Evolutionary conservation across 108 stramenopile species (phyloP).

Genomic region (Fragilaria radians): DNA sequence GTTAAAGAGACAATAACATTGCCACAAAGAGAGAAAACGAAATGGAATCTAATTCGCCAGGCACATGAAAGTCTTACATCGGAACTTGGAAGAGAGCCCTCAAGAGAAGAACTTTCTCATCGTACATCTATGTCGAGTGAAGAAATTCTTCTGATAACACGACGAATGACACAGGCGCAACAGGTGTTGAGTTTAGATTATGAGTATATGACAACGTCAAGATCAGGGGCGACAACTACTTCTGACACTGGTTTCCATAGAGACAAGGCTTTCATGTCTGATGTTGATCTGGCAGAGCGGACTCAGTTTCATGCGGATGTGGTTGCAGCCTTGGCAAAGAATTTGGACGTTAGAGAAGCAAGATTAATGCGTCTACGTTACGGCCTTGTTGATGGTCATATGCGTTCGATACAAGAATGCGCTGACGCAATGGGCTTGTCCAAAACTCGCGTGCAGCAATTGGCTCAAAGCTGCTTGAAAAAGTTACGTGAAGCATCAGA

Average conservation of each 20-base stretch:
- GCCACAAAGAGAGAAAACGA: conserved; percentile 56
- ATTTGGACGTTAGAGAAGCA: conserved; percentile 55
- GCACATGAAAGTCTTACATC: conserved; percentile 35
- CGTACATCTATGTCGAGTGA: conserved; percentile 35
- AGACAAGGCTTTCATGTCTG: conserved; percentile 21
- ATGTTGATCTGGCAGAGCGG: conserved; percentile 60
- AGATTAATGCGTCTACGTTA: conserved; percentile 70
- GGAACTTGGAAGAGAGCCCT: conserved; percentile 22
- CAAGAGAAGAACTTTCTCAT: conserved; percentile 37
- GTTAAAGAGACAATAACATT: conserved; percentile 48
- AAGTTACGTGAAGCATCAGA: conserved; percentile 72
- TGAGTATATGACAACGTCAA: conserved; percentile 35
- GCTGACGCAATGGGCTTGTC: conserved; percentile 76
- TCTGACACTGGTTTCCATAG: conserved; percentile 12
- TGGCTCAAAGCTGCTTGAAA: conserved; percentile 56
- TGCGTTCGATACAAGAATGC: conserved; percentile 55
- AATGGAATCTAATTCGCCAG: conserved; percentile 59
- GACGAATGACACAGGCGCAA: conserved; percentile 51
- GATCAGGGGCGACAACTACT: conserved; percentile 33
- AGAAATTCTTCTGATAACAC: conserved; percentile 36
- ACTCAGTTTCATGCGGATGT: conserved; percentile 71
- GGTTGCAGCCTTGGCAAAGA: conserved; percentile 56
- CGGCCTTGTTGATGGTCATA: conserved; percentile 63
- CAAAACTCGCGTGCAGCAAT: conserved; percentile 46
- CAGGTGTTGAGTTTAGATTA: conserved; percentile 71